Percentiles rank a stretch among this genome's conserved stretches.
These are phyloP conservation scores for Aspergillus japonicus DNA, from an alignment of 2,329 filamentous ascomycete species.

Conservation along the genomic window DNA sequence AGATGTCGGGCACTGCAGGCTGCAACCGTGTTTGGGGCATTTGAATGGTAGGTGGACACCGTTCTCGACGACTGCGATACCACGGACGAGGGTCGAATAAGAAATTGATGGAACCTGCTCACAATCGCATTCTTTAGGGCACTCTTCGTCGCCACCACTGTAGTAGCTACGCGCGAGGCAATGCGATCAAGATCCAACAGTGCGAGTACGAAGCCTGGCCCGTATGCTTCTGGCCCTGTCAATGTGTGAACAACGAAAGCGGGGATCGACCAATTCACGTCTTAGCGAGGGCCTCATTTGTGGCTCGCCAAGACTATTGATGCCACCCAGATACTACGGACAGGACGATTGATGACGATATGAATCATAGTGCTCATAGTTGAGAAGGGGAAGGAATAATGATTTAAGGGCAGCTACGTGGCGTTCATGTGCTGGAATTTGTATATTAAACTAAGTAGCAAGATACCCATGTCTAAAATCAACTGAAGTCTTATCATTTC, in stretches of 20 bases:
- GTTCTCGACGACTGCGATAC: neutral
- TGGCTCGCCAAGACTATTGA: neutral
- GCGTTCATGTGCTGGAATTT: too few species aligned
- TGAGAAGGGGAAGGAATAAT: too few species aligned
- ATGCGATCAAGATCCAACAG: slow-evolving; percentile 39
- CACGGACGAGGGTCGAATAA: neutral
- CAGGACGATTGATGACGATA: neutral
- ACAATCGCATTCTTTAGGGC: slow-evolving; percentile 23
- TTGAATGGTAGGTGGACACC: slow-evolving; percentile 44
- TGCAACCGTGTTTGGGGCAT: slow-evolving; percentile 48
- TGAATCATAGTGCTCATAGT: neutral
- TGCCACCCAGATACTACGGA: neutral
- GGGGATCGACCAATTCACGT: neutral
- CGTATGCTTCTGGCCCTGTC: slow-evolving; percentile 23
- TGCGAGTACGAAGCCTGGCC: slow-evolving; percentile 22
- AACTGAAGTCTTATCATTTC: too few species aligned
- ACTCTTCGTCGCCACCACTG: slow-evolving; percentile 52
- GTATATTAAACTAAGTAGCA: too few species aligned
- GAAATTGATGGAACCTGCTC: neutral
- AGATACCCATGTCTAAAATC: too few species aligned
- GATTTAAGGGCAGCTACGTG: too few species aligned
- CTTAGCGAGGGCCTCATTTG: neutral
- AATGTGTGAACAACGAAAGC: slow-evolving; percentile 9
- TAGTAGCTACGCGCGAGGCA: slow-evolving; percentile 50
- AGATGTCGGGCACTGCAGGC: slow-evolving; percentile 61